These are phyloP conservation scores for Royoungia palumana DNA, from an alignment of 768 basidiomycete genomes.

Conservation along the genomic window DNA sequence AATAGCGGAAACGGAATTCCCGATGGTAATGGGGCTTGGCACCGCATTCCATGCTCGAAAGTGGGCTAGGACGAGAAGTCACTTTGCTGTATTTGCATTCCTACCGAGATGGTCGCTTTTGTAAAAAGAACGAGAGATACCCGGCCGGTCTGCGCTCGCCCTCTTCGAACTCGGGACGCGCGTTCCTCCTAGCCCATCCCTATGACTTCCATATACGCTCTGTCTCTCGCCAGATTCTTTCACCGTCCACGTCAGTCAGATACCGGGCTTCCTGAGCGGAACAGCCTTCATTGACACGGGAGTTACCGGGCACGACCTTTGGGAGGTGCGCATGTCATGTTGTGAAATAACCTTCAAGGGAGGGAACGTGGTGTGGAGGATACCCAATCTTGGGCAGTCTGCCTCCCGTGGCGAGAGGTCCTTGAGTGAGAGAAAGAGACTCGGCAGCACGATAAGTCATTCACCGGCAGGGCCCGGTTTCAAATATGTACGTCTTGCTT, in stretches of 20 bases:
- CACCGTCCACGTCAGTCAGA: slow-evolving; percentile 1
- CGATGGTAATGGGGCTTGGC: slow-evolving; percentile 28
- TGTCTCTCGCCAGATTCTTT: slow-evolving; percentile 13
- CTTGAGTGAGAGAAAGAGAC: slow-evolving; percentile 1
- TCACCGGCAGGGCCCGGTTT: slow-evolving; percentile 17
- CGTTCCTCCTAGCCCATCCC: slow-evolving; percentile 3
- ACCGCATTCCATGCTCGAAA: slow-evolving; percentile 15
- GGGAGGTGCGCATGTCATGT: slow-evolving; percentile 2
- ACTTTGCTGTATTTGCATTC: too few species aligned
- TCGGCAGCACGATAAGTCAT: slow-evolving; percentile 20
- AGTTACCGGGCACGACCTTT: slow-evolving; percentile 16
- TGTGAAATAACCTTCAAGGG: slow-evolving; percentile 29
- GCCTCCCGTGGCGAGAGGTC: not conserved
- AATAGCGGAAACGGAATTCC: slow-evolving; percentile 28
- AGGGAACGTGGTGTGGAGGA: slow-evolving; percentile 32
- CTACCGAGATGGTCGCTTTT: too few species aligned
- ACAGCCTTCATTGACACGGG: slow-evolving; percentile 18
- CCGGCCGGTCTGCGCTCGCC: too few species aligned
- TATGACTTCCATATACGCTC: slow-evolving; percentile 20
- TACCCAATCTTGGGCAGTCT: slow-evolving; percentile 5
- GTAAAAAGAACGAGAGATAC: too few species aligned
- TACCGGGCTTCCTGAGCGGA: slow-evolving; percentile 13
- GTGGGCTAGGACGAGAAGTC: slow-evolving; percentile 13
- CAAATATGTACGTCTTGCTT: slow-evolving; percentile 13
- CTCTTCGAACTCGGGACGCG: not conserved